These are phyloP conservation scores for Apiotrichum porosum DNA, from an alignment of 1,284 basidiomycete species.

Conservation along the genomic window DNA sequence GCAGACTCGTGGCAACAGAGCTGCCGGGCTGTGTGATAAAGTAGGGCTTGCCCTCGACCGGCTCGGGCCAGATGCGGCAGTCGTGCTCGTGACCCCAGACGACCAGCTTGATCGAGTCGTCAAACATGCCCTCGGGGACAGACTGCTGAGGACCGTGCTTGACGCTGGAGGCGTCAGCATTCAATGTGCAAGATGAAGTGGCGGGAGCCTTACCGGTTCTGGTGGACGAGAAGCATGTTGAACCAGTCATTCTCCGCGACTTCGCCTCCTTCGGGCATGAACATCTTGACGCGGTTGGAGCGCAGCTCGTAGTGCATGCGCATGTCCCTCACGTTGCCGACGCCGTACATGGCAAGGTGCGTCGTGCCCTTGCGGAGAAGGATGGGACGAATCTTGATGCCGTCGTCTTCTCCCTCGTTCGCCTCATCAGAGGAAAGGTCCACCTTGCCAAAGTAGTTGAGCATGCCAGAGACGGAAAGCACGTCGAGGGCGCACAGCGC, in stretches of 20 bases:
- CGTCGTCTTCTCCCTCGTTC: conserved; percentile 46
- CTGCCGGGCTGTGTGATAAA: conserved; percentile 92
- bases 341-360: conserved; percentile 82
- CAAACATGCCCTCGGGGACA: conserved; percentile 95
- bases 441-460: conserved; percentile 95
- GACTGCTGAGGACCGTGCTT: conserved; percentile 87
- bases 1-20: conserved; percentile 86
- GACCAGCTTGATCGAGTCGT: conserved; percentile 87
- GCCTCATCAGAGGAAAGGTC: conserved; percentile 58
- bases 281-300: conserved; percentile 92
- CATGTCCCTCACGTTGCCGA: conserved; percentile 94
- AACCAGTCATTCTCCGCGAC: conserved; percentile 64
- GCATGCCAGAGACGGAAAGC: conserved; percentile 83
- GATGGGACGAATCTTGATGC: conserved; percentile 84
- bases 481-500: conserved; percentile 93
- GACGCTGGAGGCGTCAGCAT: conserved; percentile 56
- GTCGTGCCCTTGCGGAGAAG: conserved; percentile 85
- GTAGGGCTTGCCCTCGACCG: conserved; percentile 86
- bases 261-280: conserved; percentile 83
- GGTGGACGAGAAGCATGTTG: conserved; percentile 88
- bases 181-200: background rate
- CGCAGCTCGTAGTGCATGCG: conserved; percentile 93
- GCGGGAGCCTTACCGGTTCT: conserved; percentile 71
- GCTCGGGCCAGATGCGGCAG: conserved; percentile 83
- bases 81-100: conserved; percentile 99